Evolutionary conservation across 2,329 filamentous ascomycete genomes (phyloP), one percentile per base, ranked within the genome.

Genomic region (Capronia coronata): DNA sequence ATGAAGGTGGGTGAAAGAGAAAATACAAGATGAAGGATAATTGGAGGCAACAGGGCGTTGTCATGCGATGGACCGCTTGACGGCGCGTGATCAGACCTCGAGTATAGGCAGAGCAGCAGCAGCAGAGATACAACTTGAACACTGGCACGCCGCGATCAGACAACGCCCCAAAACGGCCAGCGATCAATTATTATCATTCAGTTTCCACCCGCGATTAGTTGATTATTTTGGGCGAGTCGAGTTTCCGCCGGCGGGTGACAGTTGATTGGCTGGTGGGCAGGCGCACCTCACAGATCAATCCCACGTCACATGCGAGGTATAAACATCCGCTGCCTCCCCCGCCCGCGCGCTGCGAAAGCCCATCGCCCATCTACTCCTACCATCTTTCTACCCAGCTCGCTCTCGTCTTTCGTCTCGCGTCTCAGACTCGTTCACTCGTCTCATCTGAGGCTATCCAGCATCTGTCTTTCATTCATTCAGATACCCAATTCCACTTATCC

Each of bases 271-370:
- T 52, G 32, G 27, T 34, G 34, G 44, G 44, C 34, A 29, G 45
- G 43, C 42, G 46, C 43, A 42, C 22, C 40, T n/a, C n/a, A 49
- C 32, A 43, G 47, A 55, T 54, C 54, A 56, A 49, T 37, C 41
- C 14, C 46, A 46, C 51, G 57, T 56, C 54, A 56, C 52, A 57
- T 57, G 55, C 42, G 40, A 55, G 38, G 46, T 59, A 59, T 59
- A 59, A 60, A 59, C 52, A 57, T 43, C 65, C 67, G 62, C 60
- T 38, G 59, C 58, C 56, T 67, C 62, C 61, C 66, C 60, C 62
- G 60, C 64, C 62, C 66, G 65, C 65, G 64, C 60, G 61, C 56
- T 59, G 38, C 38, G 59, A 60, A 59, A 56, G 64, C 62, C 61
- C 67, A 63, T 63, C 63, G 60, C 59, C 54, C 34, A 18, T 18